Percentiles rank a stretch among this genome's conserved stretches.
phyloP scores from a whole-genome alignment of 2,329 filamentous ascomycete genomes.

The Dendryphion nanum region DNA sequence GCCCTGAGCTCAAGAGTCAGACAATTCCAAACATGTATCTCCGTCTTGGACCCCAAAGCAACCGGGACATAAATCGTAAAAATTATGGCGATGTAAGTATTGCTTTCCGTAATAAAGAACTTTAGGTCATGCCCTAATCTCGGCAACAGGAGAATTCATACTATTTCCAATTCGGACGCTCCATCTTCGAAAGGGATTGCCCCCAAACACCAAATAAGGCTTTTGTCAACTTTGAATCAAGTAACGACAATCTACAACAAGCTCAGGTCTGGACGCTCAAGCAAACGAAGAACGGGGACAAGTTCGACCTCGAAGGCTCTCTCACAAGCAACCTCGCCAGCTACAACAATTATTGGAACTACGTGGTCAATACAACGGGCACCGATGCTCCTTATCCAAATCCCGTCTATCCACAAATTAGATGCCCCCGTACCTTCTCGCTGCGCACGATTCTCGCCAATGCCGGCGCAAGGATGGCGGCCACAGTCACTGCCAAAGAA shows the following conservation, averaged over 20 bases:
- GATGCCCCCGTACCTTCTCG: background rate
- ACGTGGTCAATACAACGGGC: conserved; percentile 9
- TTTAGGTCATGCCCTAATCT: conserved; percentile 3
- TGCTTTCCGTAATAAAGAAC: too few relatives aligned
- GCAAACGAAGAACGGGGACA: conserved; percentile 5
- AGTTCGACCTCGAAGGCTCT: conserved; percentile 5
- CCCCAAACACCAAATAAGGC: conserved; percentile 8
- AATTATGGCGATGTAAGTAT: background rate
- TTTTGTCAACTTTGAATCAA: conserved; percentile 9
- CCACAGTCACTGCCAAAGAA: background rate
- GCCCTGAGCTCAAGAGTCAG: conserved; percentile 4
- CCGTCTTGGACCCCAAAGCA: background rate
- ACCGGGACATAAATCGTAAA: background rate
- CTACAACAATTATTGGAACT: conserved; percentile 10
- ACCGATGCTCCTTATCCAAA: conserved; percentile 1
- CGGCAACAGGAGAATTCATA: conserved; percentile 6
- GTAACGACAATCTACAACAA: conserved; percentile 6
- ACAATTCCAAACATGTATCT: conserved; percentile 4
- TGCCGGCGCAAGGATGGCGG: background rate
- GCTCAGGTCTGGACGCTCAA: conserved; percentile 6
- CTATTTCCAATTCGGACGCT: conserved; percentile 8
- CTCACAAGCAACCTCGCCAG: conserved; percentile 1
- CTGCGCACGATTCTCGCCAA: background rate
- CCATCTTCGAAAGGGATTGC: conserved; percentile 3
- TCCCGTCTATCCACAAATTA: too few relatives aligned